Evolutionary conservation across 164 flowering plant genomes (phyloP).

Genomic region (Tetrastigma voinierianum): DNA sequence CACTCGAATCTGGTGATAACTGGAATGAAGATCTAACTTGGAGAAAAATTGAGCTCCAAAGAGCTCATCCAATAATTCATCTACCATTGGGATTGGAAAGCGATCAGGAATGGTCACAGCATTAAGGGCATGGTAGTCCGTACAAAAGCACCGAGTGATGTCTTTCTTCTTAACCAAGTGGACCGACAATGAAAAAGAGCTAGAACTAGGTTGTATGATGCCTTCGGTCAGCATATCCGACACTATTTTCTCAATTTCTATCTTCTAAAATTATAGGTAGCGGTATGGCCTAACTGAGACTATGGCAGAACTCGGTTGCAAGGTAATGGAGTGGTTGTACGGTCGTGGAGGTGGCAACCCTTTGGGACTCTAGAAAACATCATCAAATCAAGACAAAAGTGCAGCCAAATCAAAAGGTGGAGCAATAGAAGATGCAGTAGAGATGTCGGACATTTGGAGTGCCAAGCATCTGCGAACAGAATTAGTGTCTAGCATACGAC

Average conservation of each 20-base stretch:
- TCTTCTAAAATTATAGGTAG: neutral
- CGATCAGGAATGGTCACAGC: neutral
- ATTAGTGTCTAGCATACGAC: no score
- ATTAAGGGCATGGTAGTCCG: neutral
- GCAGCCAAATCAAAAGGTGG: no score
- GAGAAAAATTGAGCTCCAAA: no score
- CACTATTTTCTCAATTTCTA: neutral
- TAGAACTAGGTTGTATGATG: neutral
- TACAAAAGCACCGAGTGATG: neutral
- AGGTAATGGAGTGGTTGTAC: no score
- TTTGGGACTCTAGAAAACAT: no score
- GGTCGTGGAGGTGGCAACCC: no score
- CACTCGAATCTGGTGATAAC: constrained; percentile 4
- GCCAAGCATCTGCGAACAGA: no score
- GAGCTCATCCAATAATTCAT: constrained; percentile 1
- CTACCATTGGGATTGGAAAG: constrained; percentile 1
- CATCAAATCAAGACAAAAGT: no score
- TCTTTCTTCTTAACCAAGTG: neutral
- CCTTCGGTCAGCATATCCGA: neutral
- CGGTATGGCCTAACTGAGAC: neutral
- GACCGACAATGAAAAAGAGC: neutral
- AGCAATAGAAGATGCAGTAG: no score
- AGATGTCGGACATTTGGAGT: no score
- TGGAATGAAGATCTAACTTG: no score
- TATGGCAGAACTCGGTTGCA: no score